Evolutionary conservation across 2,329 filamentous ascomycete genomes (phyloP), one percentile per base, ranked within the genome.

Genomic region (Botrytis tulipae): DNA sequence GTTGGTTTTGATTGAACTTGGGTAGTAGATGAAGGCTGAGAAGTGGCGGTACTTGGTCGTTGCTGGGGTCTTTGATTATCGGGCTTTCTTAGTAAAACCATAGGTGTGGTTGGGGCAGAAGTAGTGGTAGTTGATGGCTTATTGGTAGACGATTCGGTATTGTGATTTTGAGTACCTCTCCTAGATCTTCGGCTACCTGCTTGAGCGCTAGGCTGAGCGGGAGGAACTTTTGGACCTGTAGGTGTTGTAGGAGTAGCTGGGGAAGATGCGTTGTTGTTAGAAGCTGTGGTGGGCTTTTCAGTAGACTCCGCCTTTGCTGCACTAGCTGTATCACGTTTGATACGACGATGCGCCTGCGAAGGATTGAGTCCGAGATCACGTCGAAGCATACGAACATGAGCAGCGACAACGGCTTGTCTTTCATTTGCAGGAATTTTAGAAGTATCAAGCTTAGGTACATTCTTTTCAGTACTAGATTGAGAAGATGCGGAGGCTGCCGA

Each of bases 311-410:
- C 76, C 71, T 80, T 81, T 59, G 77, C 77, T 20, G 80, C 79
- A 77, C 79, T 77, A 29, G 77, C 78, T 18, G 84, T 81, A 32
- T 90, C 88, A 1, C 86, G 84, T 80, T 89, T 89, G 20, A 87
- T 86, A 79, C 87, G 87, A 73, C 90, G 85, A 80, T 90, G 88
- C 22, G 89, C 87, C 77, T 87, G 89, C 54, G 88, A 88, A 18
- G 89, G 88, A 74, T 87, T 90, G 1, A 92, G 84, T 32, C 90
- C 90, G 29, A 92, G 84, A 75, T 92, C 90, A 48, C 90, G 87
- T 80, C 91, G 89, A 29, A 92, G 78, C 71, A 92, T 89, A 25
- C 89, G 86, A 18, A 90, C 89, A 18, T 90, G 89, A 14, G 89
- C 88, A 44, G 89, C 85, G 70, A 91, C 90, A n/a, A 86, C 79